Base-by-base conservation (phyloP, 192 early-diverging fungal species). In the Lunasporangiospora selenospora region DNA sequence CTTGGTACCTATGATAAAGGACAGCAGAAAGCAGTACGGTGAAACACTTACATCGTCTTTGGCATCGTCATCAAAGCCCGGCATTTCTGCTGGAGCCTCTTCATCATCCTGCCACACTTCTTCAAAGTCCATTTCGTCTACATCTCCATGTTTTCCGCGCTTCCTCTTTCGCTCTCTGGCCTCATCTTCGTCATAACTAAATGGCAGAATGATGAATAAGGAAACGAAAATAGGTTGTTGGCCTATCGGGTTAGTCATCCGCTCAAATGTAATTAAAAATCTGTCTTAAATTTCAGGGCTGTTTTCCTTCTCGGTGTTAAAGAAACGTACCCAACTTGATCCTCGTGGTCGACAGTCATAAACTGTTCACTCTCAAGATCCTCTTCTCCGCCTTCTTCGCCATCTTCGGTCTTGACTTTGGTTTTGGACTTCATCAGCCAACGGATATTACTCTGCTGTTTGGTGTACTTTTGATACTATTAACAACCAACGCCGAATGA, bases 51-150 rank as follows among this genome's bases (percentile, higher is more conserved):
- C 80, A 44, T 80, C 78, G 50, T 88, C 86, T 46, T 79, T 81
- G 23, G 67, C 77, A 34, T 89, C 88, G 11, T 88, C 88, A 40
- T 89, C 87, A 49, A 89, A 86, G 34, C 77, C 81, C 56, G 86
- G 88, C 46, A 88, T 83, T 23, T 91, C 90, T 30, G 82, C 83
- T 30, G 80, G 83, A 33, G 77, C 82, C 54, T 93, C 91, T 70
- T 93, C 91, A 54, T 93, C 91, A 52, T 92, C 90, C 45, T 92
- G 88, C 75, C 89, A 93, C 30, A 87, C 88, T 58, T 90, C 87
- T 43, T 93, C 92, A 73, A 86, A 93, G 65, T 89, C 89, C 46
- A 90, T 69, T 55, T 92, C 90, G 48, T 92, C 90, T 29, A 70
- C 78, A 65, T 83, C 89, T 6, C 76, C 79, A 53, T 84, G 80